A percentile compares a stretch with the other conserved stretches of the same genome.
These are phyloP conservation scores for Biscogniauxia sp. DNA, from an alignment of 2,329 filamentous ascomycete genomes.

Conservation along the genomic window DNA sequence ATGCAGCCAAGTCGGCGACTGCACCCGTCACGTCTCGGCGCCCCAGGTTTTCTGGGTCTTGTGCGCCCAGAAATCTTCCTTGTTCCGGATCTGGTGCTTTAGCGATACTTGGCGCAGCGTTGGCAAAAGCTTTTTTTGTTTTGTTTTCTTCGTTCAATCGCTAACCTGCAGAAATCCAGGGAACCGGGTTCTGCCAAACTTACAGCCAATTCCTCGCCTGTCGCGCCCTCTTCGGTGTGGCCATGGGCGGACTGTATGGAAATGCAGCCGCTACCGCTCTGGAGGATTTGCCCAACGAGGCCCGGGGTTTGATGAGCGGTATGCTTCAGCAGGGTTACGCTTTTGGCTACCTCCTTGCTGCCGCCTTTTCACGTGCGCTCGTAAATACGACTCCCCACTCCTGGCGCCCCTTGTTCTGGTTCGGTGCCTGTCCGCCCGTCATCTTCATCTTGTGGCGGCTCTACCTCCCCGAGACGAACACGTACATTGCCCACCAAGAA, in stretches of 20 bases:
- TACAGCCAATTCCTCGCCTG: constrained; percentile 73
- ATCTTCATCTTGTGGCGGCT: constrained; percentile 79
- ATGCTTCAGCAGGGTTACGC: constrained; percentile 74
- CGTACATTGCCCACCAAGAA: constrained; percentile 65
- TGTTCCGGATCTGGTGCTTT: constrained; percentile 6
- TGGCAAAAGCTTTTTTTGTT: constrained; percentile 27
- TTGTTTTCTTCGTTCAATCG: background rate
- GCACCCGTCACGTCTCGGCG: background rate
- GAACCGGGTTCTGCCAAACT: constrained; percentile 66
- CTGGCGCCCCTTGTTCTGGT: constrained; percentile 89
- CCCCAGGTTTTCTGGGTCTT: background rate
- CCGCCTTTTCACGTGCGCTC: constrained; percentile 62
- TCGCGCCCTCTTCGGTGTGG: constrained; percentile 72
- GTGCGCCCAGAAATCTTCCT: background rate
- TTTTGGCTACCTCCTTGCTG: constrained; percentile 61
- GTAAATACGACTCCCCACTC: constrained; percentile 74
- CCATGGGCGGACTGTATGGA: constrained; percentile 80
- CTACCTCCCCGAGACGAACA: constrained; percentile 73
- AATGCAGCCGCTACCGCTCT: constrained; percentile 77
- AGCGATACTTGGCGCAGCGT: constrained; percentile 30
- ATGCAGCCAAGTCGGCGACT: constrained; percentile 2
- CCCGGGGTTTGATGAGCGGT: constrained; percentile 71
- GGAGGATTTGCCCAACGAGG: constrained; percentile 67
- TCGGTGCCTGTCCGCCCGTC: constrained; percentile 76
- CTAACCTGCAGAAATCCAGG: constrained; percentile 32